Conservation (phyloP, 306 rosid genomes). For the Morella rubra region DNA sequence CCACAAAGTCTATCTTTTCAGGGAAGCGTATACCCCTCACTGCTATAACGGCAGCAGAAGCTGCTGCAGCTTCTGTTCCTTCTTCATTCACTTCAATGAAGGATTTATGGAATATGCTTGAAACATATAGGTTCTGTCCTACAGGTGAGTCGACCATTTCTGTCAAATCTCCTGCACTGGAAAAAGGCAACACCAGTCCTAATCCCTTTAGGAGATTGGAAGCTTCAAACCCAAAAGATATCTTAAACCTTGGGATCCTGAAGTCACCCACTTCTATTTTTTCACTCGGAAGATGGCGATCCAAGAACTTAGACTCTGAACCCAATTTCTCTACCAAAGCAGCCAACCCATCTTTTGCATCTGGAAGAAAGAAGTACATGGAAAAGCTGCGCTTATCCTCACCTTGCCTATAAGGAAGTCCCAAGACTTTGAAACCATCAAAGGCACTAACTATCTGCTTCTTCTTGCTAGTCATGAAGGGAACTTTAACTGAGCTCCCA, state of each 20-base stretch:
- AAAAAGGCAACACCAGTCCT: slow-evolving; percentile 69
- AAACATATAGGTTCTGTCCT: slow-evolving; percentile 45
- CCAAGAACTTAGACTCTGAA: slow-evolving; percentile 53
- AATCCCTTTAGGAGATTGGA: slow-evolving; percentile 48
- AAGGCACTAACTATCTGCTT: slow-evolving; percentile 45
- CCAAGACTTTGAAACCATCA: slow-evolving; percentile 66
- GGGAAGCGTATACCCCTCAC: background rate
- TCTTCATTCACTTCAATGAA: slow-evolving; percentile 83
- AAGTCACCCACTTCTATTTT: slow-evolving; percentile 57
- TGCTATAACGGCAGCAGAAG: slow-evolving; percentile 31
- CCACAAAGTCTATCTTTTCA: slow-evolving; percentile 57
- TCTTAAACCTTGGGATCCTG: slow-evolving; percentile 69
- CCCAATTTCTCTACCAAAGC: slow-evolving; percentile 59
- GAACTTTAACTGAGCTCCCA: slow-evolving; percentile 58
- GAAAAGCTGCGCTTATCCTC: slow-evolving; percentile 59
- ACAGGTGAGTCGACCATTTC: slow-evolving; percentile 65
- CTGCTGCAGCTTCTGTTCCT: slow-evolving; percentile 88
- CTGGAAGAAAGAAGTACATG: slow-evolving; percentile 76
- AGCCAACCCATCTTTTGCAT: slow-evolving; percentile 59
- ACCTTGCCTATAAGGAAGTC: slow-evolving; percentile 64
- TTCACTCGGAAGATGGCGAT: slow-evolving; percentile 45
- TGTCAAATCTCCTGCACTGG: slow-evolving; percentile 51
- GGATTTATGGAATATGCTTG: slow-evolving; percentile 58
- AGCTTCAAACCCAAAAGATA: slow-evolving; percentile 66
- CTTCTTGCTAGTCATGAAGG: slow-evolving; percentile 68